Conservation (phyloP, 106 monocot species). For the Posidonia australis region DNA sequence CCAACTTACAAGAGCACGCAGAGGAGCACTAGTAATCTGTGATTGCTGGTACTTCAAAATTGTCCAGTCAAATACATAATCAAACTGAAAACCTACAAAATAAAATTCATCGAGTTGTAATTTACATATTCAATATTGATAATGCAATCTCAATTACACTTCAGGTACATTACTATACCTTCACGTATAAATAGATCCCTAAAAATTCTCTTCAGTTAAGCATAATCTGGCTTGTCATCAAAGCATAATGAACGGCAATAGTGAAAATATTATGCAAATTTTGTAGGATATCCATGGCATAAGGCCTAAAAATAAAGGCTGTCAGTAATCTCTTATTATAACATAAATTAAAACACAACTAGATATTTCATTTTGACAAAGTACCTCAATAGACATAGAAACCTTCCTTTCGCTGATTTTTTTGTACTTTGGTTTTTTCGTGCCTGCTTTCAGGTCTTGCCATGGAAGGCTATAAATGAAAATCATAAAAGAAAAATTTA, state of each 20-base stretch:
- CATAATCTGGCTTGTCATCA: slow-evolving; percentile 64
- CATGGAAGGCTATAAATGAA: slow-evolving; percentile 15
- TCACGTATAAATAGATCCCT: slow-evolving; percentile 61
- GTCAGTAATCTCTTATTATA: background rate
- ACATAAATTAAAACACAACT: background rate
- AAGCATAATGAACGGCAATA: slow-evolving; percentile 52
- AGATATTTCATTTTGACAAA: background rate
- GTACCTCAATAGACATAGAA: slow-evolving; percentile 24
- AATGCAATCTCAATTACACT: background rate
- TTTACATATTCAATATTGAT: background rate
- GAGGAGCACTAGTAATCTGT: slow-evolving; percentile 9
- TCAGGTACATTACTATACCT: slow-evolving; percentile 25
- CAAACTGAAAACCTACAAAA: slow-evolving; percentile 56
- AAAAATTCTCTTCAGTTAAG: slow-evolving; percentile 58
- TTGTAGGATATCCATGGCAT: slow-evolving; percentile 33
- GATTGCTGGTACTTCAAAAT: slow-evolving; percentile 42
- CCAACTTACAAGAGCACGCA: slow-evolving; percentile 11
- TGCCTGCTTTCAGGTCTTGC: slow-evolving; percentile 29
- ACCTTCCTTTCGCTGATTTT: slow-evolving; percentile 28
- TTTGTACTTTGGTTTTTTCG: slow-evolving; percentile 22
- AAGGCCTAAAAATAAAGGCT: slow-evolving; percentile 9
- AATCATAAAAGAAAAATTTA: background rate
- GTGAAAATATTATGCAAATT: slow-evolving; percentile 63
- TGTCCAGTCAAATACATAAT: slow-evolving; percentile 73
- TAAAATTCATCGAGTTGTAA: background rate